A percentile compares a stretch with the other conserved stretches of the same genome.
Evolutionary conservation across 2,329 filamentous ascomycete species (phyloP).

Genomic region (Fusarium sterilihyphosum): DNA sequence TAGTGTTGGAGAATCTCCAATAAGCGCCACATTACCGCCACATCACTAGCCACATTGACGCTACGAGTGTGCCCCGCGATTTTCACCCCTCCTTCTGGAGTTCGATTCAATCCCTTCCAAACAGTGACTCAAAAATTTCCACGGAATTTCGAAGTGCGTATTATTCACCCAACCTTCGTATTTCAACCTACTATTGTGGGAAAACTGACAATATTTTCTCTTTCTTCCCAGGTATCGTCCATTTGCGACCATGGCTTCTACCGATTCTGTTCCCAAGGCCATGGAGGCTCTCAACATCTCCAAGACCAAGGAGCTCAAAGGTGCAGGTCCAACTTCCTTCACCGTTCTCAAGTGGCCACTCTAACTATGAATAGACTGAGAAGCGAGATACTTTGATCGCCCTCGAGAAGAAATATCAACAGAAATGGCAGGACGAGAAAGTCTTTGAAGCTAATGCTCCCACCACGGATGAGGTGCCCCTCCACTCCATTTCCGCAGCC

Average conservation of each 20-base stretch:
- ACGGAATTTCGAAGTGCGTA: conserved; percentile 39
- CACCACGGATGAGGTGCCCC: conserved; percentile 78
- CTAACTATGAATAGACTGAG: conserved; percentile 69
- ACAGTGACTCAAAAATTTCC: conserved; percentile 48
- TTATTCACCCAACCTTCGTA: neutral
- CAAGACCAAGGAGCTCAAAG: conserved; percentile 70
- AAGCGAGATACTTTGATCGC: conserved; percentile 85
- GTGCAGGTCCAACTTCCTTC: conserved; percentile 51
- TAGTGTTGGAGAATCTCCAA: conserved; percentile 21
- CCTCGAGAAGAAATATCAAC: conserved; percentile 92
- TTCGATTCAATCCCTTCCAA: conserved; percentile 30
- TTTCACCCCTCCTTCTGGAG: conserved; percentile 49
- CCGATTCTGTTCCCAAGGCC: conserved; percentile 55
- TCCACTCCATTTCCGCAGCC: conserved; percentile 75
- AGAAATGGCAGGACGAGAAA: conserved; percentile 61
- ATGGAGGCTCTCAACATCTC: conserved; percentile 63
- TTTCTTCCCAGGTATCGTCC: conserved; percentile 34
- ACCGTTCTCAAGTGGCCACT: neutral
- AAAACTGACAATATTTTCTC: conserved; percentile 10
- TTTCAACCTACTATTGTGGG: neutral
- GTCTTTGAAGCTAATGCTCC: conserved; percentile 91
- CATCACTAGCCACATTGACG: conserved; percentile 35
- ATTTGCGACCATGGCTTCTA: conserved; percentile 56
- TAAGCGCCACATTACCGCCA: conserved; percentile 42
- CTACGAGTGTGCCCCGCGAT: conserved; percentile 47